Evolutionary conservation across 768 basidiomycete genomes (phyloP).

Genomic region (Coprinellus aureogranulatus): DNA sequence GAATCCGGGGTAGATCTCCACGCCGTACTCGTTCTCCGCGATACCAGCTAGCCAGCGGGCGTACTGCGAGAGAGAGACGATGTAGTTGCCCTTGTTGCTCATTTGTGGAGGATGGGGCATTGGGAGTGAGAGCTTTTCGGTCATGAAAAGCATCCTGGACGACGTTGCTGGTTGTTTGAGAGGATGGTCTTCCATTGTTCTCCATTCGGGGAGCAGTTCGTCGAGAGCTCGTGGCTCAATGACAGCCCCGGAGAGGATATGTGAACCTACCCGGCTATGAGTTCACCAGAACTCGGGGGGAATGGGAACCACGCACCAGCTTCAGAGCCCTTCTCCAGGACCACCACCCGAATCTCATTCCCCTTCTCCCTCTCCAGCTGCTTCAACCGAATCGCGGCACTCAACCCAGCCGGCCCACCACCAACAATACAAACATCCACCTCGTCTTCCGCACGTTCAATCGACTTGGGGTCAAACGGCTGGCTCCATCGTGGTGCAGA

Average conservation of each 20-base stretch:
- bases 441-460: slow-evolving; percentile 85
- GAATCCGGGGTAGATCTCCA: slow-evolving; percentile 97
- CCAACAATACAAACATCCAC: slow-evolving; percentile 98
- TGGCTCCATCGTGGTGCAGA: slow-evolving; percentile 10
- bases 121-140: slow-evolving; percentile 63
- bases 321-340: slow-evolving; percentile 93
- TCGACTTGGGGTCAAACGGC: slow-evolving; percentile 49
- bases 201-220: slow-evolving; percentile 88
- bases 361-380: slow-evolving; percentile 83
- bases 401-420: slow-evolving; percentile 91
- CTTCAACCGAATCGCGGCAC: slow-evolving; percentile 91
- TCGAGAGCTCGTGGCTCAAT: slow-evolving; percentile 89
- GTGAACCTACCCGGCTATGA: slow-evolving; percentile 58
- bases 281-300: background rate
- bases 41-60: slow-evolving; percentile 86
- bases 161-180: slow-evolving; percentile 76
- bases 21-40: slow-evolving; percentile 76
- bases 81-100: slow-evolving; percentile 90
- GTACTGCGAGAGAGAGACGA: slow-evolving; percentile 84
- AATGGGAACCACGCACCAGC: slow-evolving; percentile 50
- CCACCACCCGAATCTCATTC: slow-evolving; percentile 83
- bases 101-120: slow-evolving; percentile 97
- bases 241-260: slow-evolving; percentile 94
- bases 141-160: slow-evolving; percentile 84
- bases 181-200: slow-evolving; percentile 61